Conservation (phyloP, 176 grass and related monocot genomes). For the Elaeis guineensis region DNA sequence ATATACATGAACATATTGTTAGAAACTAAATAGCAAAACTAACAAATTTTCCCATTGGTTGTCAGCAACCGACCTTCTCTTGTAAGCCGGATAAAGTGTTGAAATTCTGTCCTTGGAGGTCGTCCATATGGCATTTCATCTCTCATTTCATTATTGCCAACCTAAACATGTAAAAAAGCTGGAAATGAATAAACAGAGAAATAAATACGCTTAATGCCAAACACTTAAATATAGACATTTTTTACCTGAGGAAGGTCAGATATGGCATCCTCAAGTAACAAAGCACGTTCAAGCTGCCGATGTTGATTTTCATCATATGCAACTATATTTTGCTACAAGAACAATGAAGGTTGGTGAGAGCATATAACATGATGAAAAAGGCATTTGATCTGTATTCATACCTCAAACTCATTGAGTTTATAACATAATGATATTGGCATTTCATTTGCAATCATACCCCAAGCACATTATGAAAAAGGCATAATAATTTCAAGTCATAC, state of each 20-base stretch:
- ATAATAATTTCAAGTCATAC: constrained; percentile 14
- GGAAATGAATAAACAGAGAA: neutral
- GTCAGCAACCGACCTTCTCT: neutral
- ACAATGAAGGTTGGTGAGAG: constrained; percentile 3
- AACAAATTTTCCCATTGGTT: no score
- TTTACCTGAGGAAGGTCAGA: constrained; percentile 68
- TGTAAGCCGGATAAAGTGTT: constrained; percentile 54
- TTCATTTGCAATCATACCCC: constrained; percentile 18
- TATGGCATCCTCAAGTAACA: constrained; percentile 65
- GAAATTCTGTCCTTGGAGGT: constrained; percentile 43
- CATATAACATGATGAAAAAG: neutral
- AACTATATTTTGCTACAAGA: constrained; percentile 57
- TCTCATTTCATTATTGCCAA: constrained; percentile 43
- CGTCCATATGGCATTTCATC: constrained; percentile 45
- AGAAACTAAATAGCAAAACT: no score
- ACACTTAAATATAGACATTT: neutral
- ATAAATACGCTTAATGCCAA: neutral
- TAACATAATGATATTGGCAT: no score
- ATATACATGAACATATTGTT: no score
- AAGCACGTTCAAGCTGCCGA: constrained; percentile 33
- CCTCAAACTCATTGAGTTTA: no score
- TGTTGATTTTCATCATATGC: constrained; percentile 65
- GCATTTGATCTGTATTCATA: no score
- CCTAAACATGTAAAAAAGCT: constrained; percentile 16
- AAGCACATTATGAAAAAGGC: constrained; percentile 19